A percentile compares a stretch with the other conserved stretches of the same genome.
Evolutionary conservation across 1,284 basidiomycete species (phyloP).

Genomic region (Ustilago loliicola): DNA sequence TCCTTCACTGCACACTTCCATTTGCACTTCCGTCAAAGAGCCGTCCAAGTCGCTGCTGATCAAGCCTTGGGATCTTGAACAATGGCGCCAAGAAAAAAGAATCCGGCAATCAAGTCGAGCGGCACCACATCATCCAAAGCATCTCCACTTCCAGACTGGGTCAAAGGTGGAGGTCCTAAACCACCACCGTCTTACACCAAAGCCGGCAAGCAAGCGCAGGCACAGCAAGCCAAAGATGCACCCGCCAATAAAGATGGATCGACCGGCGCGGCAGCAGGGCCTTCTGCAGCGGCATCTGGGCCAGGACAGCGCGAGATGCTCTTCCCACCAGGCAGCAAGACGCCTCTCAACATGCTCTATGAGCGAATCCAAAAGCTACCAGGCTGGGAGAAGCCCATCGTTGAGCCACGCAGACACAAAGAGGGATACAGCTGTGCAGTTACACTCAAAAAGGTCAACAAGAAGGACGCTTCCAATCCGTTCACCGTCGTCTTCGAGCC

Average conservation of each 20-base stretch:
- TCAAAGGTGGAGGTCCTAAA: constrained; percentile 63
- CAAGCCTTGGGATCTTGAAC: background rate
- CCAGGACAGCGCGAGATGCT: constrained; percentile 49
- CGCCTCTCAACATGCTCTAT: constrained; percentile 69
- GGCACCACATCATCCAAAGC: constrained; percentile 68
- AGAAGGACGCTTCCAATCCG: constrained; percentile 64
- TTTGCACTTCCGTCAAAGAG: background rate
- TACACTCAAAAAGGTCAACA: constrained; percentile 67
- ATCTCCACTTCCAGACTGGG: constrained; percentile 68
- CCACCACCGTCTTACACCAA: constrained; percentile 61
- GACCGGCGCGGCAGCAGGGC: constrained; percentile 2
- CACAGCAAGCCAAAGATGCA: constrained; percentile 25
- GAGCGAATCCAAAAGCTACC: constrained; percentile 67
- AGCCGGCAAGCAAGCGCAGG: constrained; percentile 39
- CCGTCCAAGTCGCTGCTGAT: background rate
- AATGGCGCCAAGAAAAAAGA: constrained; percentile 68
- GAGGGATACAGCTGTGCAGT: constrained; percentile 62
- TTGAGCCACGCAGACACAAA: constrained; percentile 58
- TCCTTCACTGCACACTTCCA: background rate
- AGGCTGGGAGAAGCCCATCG: constrained; percentile 67
- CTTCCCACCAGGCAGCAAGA: constrained; percentile 70
- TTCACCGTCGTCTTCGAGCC: constrained; percentile 65
- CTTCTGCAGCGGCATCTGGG: constrained; percentile 12
- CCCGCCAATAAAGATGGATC: constrained; percentile 8
- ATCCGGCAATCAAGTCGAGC: constrained; percentile 66